phyloP scores from a whole-genome alignment of 2,329 filamentous ascomycete species.

The Emydomyces testavorans region DNA sequence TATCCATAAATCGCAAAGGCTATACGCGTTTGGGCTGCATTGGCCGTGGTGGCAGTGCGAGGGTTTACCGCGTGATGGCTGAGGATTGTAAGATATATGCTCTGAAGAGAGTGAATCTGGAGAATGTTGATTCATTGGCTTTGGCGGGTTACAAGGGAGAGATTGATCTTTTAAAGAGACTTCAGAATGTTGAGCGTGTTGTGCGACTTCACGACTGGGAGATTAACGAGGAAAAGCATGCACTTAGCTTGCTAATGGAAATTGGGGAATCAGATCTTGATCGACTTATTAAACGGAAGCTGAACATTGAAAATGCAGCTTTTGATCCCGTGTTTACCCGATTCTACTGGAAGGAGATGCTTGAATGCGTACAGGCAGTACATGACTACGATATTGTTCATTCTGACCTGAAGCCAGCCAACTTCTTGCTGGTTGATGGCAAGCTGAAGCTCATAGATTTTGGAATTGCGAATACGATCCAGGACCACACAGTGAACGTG shows the following conservation, averaged over 20 bases:
- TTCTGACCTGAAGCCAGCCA: conserved; percentile 91
- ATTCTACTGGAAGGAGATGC: conserved; percentile 99
- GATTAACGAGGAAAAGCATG: conserved; percentile 81
- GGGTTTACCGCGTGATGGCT: conserved; percentile 92
- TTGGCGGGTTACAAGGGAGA: conserved; percentile 87
- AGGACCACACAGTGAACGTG: conserved; percentile 94
- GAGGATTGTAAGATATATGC: conserved; percentile 95
- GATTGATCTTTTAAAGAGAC: conserved; percentile 75
- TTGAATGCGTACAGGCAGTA: conserved; percentile 83
- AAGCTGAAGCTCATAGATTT: conserved; percentile 95
- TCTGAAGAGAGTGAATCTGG: conserved; percentile 80
- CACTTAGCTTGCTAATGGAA: conserved; percentile 89
- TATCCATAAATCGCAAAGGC: conserved; percentile 79
- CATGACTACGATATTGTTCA: conserved; percentile 89
- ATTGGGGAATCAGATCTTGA: conserved; percentile 90
- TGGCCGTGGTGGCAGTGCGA: conserved; percentile 81
- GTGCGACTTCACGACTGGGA: conserved; percentile 87
- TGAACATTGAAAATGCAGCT: conserved; percentile 59
- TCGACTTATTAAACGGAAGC: conserved; percentile 62
- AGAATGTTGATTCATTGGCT: conserved; percentile 73
- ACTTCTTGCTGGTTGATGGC: conserved; percentile 87
- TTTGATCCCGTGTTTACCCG: conserved; percentile 86
- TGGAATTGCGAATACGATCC: conserved; percentile 93
- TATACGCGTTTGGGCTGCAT: conserved; percentile 86
- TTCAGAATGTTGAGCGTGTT: conserved; percentile 77